Conservation (phyloP, 805 yeast genomes). For the Ogataea philodendri region DNA sequence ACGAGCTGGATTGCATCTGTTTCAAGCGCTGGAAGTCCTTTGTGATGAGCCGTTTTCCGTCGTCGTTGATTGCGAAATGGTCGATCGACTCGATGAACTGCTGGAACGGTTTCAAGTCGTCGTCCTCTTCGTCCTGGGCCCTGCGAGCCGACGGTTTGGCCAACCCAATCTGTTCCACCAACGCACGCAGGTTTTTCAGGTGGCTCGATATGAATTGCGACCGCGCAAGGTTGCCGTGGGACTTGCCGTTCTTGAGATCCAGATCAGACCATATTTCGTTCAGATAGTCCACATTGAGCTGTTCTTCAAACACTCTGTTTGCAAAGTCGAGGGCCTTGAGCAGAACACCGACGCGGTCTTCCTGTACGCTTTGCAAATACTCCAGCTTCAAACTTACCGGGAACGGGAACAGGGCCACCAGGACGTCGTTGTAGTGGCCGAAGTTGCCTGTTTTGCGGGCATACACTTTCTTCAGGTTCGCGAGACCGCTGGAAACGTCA, state of each 20-base stretch:
- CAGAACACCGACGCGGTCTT: constrained; percentile 14
- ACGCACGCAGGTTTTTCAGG: constrained; percentile 26
- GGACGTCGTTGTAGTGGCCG: constrained; percentile 24
- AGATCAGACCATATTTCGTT: constrained; percentile 32
- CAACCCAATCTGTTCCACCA: constrained; percentile 25
- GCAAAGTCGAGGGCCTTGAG: constrained; percentile 24
- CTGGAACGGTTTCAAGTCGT: constrained; percentile 27
- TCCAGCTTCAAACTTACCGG: constrained; percentile 22
- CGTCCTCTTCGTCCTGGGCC: constrained; percentile 41
- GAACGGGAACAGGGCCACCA: constrained; percentile 34
- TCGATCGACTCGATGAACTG: constrained; percentile 35
- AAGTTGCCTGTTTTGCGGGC: constrained; percentile 6
- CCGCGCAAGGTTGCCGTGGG: constrained; percentile 24
- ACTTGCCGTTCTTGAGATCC: constrained; percentile 22
- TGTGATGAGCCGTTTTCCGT: constrained; percentile 39
- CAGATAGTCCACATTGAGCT: constrained; percentile 26
- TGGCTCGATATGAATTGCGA: constrained; percentile 32
- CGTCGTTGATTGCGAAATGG: constrained; percentile 36
- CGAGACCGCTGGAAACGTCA: constrained; percentile 30
- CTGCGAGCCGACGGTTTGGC: constrained; percentile 12
- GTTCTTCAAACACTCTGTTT: constrained; percentile 26
- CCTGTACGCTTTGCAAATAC: constrained; percentile 17
- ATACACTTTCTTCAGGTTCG: constrained; percentile 21
- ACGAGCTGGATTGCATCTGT: constrained; percentile 53
- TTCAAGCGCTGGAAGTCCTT: constrained; percentile 57